Evolutionary conservation across 768 basidiomycete genomes (phyloP).

Genomic region (Mycena kentingensis): DNA sequence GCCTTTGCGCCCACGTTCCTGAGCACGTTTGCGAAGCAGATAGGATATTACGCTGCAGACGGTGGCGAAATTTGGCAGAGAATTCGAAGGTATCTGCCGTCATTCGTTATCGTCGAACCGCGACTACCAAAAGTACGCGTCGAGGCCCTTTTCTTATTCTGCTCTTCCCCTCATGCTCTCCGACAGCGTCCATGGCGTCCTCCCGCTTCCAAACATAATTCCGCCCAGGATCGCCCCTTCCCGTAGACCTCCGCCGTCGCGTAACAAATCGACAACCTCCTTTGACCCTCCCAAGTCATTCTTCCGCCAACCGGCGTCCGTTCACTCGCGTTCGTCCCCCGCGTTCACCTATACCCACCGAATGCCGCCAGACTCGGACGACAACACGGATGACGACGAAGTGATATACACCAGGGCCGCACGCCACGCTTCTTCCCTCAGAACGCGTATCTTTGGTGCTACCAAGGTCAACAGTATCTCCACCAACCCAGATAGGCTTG

Average conservation of each 20-base stretch:
- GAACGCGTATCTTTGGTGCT: constrained; percentile 36
- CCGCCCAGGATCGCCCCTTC: constrained; percentile 1
- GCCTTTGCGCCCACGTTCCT: no score
- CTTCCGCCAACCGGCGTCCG: constrained; percentile 27
- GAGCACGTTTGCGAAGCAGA: not conserved
- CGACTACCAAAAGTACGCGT: not conserved
- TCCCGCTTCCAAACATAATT: constrained; percentile 15
- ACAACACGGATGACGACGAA: constrained; percentile 34
- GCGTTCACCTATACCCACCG: constrained; percentile 22
- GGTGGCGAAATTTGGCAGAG: no score
- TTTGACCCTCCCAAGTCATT: constrained; percentile 24
- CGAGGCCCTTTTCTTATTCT: not conserved
- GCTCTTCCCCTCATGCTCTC: not conserved
- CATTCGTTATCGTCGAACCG: constrained; percentile 2
- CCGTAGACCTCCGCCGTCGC: no score
- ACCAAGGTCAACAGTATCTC: constrained; percentile 54
- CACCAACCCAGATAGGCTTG: constrained; percentile 58
- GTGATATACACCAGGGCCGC: constrained; percentile 31
- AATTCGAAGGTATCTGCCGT: not conserved
- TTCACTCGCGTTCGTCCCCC: constrained; percentile 25
- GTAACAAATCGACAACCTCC: constrained; percentile 9
- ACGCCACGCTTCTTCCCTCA: constrained; percentile 28
- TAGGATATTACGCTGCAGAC: not conserved
- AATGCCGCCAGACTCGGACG: constrained; percentile 36
- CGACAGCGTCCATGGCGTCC: constrained; percentile 5